phyloP scores from a whole-genome alignment of 768 basidiomycete species.

The Amanita exitialis region DNA sequence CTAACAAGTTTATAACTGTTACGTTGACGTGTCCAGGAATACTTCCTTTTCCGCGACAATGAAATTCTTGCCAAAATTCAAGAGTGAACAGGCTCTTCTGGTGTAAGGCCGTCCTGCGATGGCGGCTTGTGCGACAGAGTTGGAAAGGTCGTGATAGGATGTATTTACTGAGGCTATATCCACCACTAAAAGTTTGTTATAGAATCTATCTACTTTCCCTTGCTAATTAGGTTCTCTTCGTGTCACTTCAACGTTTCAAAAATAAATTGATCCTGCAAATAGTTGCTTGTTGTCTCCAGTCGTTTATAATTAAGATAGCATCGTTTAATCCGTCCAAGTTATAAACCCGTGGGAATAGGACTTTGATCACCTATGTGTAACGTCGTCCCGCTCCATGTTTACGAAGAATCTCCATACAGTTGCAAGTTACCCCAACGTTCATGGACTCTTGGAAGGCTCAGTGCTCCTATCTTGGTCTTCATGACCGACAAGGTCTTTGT shows the following conservation, averaged over 20 bases:
- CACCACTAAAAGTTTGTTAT: slow-evolving; percentile 1
- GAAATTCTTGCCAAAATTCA: slow-evolving; percentile 96
- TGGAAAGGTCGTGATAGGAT: background rate
- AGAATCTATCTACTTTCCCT: background rate
- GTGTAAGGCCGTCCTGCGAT: background rate
- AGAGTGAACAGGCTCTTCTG: slow-evolving; percentile 44
- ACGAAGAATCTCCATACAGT: too few relatives aligned
- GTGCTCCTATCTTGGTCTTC: background rate
- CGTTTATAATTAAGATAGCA: too few relatives aligned
- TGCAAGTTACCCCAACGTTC: too few relatives aligned
- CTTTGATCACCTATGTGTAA: too few relatives aligned
- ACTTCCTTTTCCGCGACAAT: slow-evolving; percentile 85
- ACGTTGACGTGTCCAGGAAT: slow-evolving; percentile 54
- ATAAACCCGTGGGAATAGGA: too few relatives aligned
- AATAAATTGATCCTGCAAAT: too few relatives aligned
- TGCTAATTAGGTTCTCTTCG: background rate
- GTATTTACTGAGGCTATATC: too few relatives aligned
- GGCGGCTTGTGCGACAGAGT: background rate
- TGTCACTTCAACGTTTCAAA: background rate
- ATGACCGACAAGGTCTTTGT: too few relatives aligned
- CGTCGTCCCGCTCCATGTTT: too few relatives aligned
- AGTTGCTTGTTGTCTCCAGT: too few relatives aligned
- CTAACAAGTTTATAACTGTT: background rate
- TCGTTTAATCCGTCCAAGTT: too few relatives aligned
- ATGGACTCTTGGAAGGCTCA: too few relatives aligned